A percentile compares a stretch with the other conserved stretches of the same genome.
Conservation (phyloP, 352 stramenopile genomes). For the Phytophthora sojae region DNA sequence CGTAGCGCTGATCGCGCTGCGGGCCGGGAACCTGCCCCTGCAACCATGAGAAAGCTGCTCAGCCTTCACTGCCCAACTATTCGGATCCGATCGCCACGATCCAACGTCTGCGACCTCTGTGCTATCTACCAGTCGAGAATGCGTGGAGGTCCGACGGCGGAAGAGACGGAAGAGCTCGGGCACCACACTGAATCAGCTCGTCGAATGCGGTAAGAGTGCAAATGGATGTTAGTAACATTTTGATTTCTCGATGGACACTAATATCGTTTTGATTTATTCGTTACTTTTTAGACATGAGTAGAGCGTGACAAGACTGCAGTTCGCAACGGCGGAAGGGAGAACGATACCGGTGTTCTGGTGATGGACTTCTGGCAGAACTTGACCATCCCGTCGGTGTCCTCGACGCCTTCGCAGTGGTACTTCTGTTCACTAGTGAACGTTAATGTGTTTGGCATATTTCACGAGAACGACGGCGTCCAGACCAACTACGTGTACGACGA, state of each 20-base stretch:
- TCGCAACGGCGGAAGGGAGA: neutral
- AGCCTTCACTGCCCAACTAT: constrained; percentile 12
- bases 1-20: neutral
- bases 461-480: constrained; percentile 17
- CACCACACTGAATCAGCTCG: constrained; percentile 13
- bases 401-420: constrained; percentile 26
- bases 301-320: neutral
- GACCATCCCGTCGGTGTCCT: constrained; percentile 5
- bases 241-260: too few relatives aligned
- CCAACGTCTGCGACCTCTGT: constrained; percentile 23
- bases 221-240: constrained; percentile 4
- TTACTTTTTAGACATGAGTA: constrained; percentile 13
- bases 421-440: constrained; percentile 25
- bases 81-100: constrained; percentile 4
- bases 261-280: too few relatives aligned
- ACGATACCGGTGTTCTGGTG: constrained; percentile 6
- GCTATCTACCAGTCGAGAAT: constrained; percentile 15
- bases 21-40: neutral
- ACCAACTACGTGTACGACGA: too few relatives aligned
- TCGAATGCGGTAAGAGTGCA: constrained; percentile 18
- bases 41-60: constrained; percentile 17
- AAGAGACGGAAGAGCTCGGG: constrained; percentile 13
- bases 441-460: constrained; percentile 26
- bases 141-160: neutral
- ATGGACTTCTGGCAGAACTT: constrained; percentile 38